Conservation (phyloP, 306 rosid species). For the Sicyos baderoa region DNA sequence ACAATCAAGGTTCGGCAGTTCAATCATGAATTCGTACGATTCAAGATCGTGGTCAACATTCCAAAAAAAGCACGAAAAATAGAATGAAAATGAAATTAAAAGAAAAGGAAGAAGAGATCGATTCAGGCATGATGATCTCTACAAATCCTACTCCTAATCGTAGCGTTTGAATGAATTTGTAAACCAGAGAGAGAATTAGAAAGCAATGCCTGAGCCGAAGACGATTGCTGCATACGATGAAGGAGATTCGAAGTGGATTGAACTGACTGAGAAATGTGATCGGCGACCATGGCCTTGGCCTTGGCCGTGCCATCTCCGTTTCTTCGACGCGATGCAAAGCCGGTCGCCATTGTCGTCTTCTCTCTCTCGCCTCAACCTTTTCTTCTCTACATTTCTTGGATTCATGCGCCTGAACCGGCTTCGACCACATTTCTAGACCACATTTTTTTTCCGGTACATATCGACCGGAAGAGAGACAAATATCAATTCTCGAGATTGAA, state of each 20-base stretch:
- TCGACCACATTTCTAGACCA: too few relatives aligned
- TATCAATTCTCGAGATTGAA: too few relatives aligned
- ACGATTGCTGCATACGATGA: conserved; percentile 75
- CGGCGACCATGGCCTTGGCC: conserved; percentile 55
- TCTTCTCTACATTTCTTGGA: neutral
- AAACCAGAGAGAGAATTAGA: neutral
- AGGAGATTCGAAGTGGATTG: conserved; percentile 79
- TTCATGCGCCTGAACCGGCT: neutral
- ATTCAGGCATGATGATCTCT: neutral
- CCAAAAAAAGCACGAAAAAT: neutral
- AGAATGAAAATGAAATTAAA: neutral
- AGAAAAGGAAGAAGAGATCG: neutral
- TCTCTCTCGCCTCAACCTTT: neutral
- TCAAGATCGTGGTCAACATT: neutral
- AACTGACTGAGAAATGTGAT: conserved; percentile 77
- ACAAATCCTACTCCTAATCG: neutral
- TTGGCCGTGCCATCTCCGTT: conserved; percentile 52
- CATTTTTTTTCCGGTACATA: too few relatives aligned
- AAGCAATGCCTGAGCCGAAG: conserved; percentile 48
- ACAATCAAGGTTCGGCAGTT: neutral
- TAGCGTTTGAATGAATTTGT: neutral
- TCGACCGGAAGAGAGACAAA: too few relatives aligned
- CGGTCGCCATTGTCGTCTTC: conserved; percentile 41
- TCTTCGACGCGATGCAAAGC: conserved; percentile 23
- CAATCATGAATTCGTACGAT: neutral